A percentile compares a stretch with the other conserved stretches of the same genome.
Evolutionary conservation across 2,329 filamentous ascomycete genomes (phyloP).

Genomic region (Malbranchea zuffiana): DNA sequence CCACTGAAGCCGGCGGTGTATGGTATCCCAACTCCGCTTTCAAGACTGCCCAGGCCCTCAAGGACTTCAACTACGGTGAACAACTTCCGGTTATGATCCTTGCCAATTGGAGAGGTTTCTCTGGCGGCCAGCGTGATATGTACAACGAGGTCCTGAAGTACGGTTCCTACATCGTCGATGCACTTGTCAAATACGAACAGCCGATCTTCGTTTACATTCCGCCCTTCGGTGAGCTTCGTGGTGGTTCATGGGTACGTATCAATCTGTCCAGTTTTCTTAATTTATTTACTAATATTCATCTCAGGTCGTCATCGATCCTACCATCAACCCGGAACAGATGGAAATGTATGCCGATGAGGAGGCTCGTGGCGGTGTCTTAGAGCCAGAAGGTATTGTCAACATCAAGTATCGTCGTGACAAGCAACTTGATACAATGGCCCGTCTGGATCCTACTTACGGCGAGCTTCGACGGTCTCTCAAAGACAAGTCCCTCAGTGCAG

Average conservation of each 20-base stretch:
- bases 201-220: slow-evolving; percentile 99
- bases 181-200: slow-evolving; percentile 96
- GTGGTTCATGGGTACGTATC: slow-evolving; percentile 74
- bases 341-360: slow-evolving; percentile 99
- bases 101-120: slow-evolving; percentile 99
- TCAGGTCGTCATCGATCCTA: slow-evolving; percentile 88
- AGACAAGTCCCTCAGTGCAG: slow-evolving; percentile 56
- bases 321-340: slow-evolving; percentile 93
- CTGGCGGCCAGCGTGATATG: slow-evolving; percentile 98
- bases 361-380: slow-evolving; percentile 88
- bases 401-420: slow-evolving; percentile 98
- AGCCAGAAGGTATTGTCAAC: slow-evolving; percentile 94
- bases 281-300: slow-evolving; percentile 20
- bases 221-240: slow-evolving; percentile 89
- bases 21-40: slow-evolving; percentile 99
- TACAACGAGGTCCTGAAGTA: slow-evolving; percentile 99
- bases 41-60: slow-evolving; percentile 98
- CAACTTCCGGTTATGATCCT: slow-evolving; percentile 98
- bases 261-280: not conserved
- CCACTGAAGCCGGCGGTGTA: slow-evolving; percentile 91
- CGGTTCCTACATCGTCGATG: slow-evolving; percentile 96
- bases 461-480: slow-evolving; percentile 69
- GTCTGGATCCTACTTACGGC: slow-evolving; percentile 74
- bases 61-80: slow-evolving; percentile 98
- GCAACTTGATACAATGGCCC: slow-evolving; percentile 94